Evolutionary conservation across 441 rosid genomes (phyloP), one percentile per base, ranked within the genome.

Genomic region (Mallotus repandus): DNA sequence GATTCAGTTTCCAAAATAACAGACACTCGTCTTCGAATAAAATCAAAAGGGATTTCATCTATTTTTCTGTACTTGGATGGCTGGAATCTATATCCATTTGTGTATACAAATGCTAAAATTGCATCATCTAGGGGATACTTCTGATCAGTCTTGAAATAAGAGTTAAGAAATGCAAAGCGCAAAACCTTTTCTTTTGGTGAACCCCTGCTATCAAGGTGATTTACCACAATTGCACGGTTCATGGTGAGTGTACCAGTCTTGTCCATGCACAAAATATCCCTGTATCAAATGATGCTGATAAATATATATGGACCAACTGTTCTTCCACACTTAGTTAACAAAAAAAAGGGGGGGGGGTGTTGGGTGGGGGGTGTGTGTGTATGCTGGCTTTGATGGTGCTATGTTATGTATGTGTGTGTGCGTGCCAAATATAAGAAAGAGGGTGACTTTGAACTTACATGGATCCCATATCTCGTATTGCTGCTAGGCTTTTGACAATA

Each of bases 91-190:
- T 84, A 86, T 65, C 88, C 86, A 16, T 85, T 90, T 29, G 96
- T 90, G 79, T 87, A 90, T 61, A 86, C 96, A 69, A 82, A 76
- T 50, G 91, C 92, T 84, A 84, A 70, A 76, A 90, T 90, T 19
- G 96, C 93, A 81, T 84, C 96, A 41, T 90, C 96, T 43, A 90
- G 82, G 60, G 96, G 96, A 77, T 90, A 90, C 79, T 86, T 88
- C 78, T 90, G 96, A 69, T 90, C 91, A 48, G 87, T 88, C 88
- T 88, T 90, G 86, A 87, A 87, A 86, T 86, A 90, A 35, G 96
- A 88, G 76, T 90, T 86, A 13, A 90, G 86, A 74, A 90, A 90
- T 45, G 93, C 88, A 70, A 84, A 86, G 76, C 71, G 86, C 68
- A 90, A 71, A 80, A 90, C 89, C 55, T 87, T 77, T 77, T 88